Evolutionary conservation across 106 monocot species (phyloP), one percentile per base, ranked within the genome.

Genomic region (Platanthera zijinensis): DNA sequence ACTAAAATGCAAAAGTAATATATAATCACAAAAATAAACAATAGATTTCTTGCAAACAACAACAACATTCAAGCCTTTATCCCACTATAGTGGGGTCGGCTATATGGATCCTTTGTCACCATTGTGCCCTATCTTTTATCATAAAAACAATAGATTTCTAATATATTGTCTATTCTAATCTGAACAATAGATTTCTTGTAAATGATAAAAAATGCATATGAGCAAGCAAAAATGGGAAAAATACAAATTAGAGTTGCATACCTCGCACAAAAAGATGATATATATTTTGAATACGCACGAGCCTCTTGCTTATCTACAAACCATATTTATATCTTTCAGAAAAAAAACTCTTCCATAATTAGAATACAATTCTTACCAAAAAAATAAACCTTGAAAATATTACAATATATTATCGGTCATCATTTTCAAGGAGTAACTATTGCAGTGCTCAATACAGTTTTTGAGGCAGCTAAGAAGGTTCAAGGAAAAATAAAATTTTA

Each of bases 261-360:
- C 96, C 93, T 97, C 75, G 89, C 93, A 79, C 96, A 97, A 78
- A 86, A 97, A 18, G 91, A 86, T 19, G 96, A 97, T 45, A 97
- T 80, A 77, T 77, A 75, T 80, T 97, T 97, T 15, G 96, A 91
- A 73, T 91, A 77, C 69, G 91, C 91, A 21, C 84, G 81, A 72
- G 96, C 96, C 76, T 88, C 89, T 84, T 84, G 93, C 83, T 97
- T 97, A 82, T 94, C 96, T 94, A 56, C 17, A 70, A 68, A 70
- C 25, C 70, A 70, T 17, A 19, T 7, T 70, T 70, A 7, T 8
- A 17, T 15, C 48, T 48, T 47, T 18, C 7, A 48, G 25, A 70
- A 70, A 70, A 5, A 14, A 32, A 2, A 39, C 0, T 61, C 21
- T 61, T 61, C 18, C 8, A 61, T 8, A 61, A 67, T 32, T 39